Evolutionary conservation across 441 rosid genomes (phyloP).

Genomic region (Pelargonium fulgidum): DNA sequence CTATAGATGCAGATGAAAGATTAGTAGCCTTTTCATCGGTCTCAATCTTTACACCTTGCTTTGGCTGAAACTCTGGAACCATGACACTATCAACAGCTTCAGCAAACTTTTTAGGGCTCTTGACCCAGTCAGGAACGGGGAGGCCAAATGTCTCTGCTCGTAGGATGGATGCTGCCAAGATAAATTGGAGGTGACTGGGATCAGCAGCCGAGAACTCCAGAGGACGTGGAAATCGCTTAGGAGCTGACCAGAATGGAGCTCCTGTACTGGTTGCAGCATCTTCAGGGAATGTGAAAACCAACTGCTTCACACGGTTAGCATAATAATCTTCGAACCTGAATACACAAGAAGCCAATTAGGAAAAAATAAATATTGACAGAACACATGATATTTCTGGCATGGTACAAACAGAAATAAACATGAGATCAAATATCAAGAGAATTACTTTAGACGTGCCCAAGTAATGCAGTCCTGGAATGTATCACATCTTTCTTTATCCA

Average conservation of each 20-base stretch:
- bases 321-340: conserved; percentile 86
- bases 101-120: conserved; percentile 44
- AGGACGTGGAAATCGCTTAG: conserved; percentile 83
- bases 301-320: conserved; percentile 75
- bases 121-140: conserved; percentile 66
- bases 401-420: background rate
- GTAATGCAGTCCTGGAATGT: conserved; percentile 70
- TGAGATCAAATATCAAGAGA: conserved; percentile 2
- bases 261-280: conserved; percentile 83
- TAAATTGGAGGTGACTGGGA: conserved; percentile 55
- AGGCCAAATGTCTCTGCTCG: conserved; percentile 85
- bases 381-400: background rate
- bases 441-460: conserved; percentile 83
- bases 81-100: conserved; percentile 64
- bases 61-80: conserved; percentile 86
- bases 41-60: conserved; percentile 63
- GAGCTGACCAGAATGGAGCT: conserved; percentile 93
- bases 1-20: conserved; percentile 51
- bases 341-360: conserved; percentile 2
- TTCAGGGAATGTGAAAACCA: conserved; percentile 83
- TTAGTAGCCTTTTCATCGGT: conserved; percentile 84
- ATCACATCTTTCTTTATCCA: conserved; percentile 66
- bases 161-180: conserved; percentile 61
- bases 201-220: conserved; percentile 66
- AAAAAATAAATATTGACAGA: conserved; percentile 8